A percentile compares a stretch with the other conserved stretches of the same genome.
Conservation (phyloP, 1,284 basidiomycete species). For the Leucoagaricus sp. region DNA sequence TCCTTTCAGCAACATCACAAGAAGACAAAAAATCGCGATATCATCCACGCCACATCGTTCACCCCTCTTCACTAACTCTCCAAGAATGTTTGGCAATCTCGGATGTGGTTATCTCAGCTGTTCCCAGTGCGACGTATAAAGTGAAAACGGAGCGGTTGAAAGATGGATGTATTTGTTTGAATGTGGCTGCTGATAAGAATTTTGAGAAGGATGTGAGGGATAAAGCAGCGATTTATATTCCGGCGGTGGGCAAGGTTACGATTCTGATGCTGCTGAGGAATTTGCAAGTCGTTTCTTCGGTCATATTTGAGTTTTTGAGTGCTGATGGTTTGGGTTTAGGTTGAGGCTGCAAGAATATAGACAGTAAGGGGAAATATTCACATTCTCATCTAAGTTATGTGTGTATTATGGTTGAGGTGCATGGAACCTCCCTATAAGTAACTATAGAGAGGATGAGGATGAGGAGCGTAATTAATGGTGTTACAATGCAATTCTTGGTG, state of each 20-base stretch:
- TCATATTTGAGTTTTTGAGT: neutral
- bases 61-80: conserved; percentile 65
- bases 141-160: conserved; percentile 88
- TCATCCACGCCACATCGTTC: conserved; percentile 85
- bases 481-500: conserved; percentile 4
- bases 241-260: conserved; percentile 95
- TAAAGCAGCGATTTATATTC: conserved; percentile 90
- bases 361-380: conserved; percentile 47
- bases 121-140: conserved; percentile 87
- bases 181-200: conserved; percentile 96
- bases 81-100: conserved; percentile 79
- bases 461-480: conserved; percentile 3
- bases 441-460: neutral
- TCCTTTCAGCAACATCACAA: conserved; percentile 27
- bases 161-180: conserved; percentile 91
- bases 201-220: conserved; percentile 93
- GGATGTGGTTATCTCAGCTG: conserved; percentile 91
- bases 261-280: conserved; percentile 97
- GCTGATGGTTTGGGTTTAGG: conserved; percentile 36
- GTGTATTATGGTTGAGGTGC: conserved; percentile 1
- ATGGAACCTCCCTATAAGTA: neutral
- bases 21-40: conserved; percentile 43
- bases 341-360: conserved; percentile 73
- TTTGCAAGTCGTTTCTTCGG: conserved; percentile 52
- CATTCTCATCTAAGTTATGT: conserved; percentile 1